Evolutionary conservation across 306 rosid genomes (phyloP).

Genomic region (Mimosa bimucronata): DNA sequence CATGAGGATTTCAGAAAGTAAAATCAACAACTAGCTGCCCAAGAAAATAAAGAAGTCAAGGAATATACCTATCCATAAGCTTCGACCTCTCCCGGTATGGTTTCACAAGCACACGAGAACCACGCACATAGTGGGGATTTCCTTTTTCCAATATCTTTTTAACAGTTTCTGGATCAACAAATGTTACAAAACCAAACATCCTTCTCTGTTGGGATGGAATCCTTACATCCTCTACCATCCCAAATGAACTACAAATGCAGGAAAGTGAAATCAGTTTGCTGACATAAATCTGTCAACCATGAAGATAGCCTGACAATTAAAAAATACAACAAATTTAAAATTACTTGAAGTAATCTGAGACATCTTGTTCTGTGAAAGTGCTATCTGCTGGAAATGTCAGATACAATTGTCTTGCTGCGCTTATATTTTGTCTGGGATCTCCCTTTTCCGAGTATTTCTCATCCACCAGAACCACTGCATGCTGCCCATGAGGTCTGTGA

Average conservation of each 20-base stretch:
- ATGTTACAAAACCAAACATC: slow-evolving; percentile 6
- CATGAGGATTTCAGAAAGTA: neutral
- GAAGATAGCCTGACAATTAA: neutral
- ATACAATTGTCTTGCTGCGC: neutral
- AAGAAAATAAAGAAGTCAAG: neutral
- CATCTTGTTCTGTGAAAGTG: slow-evolving; percentile 7
- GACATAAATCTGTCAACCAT: neutral
- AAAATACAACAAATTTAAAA: neutral
- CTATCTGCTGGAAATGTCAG: neutral
- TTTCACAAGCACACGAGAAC: neutral
- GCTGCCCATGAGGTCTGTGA: slow-evolving; percentile 4
- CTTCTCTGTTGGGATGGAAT: neutral
- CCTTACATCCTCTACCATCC: neutral
- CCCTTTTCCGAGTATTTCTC: neutral
- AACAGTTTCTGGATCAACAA: slow-evolving; percentile 5
- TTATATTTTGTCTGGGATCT: neutral
- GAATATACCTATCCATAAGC: neutral
- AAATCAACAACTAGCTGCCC: neutral
- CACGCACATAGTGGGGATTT: neutral
- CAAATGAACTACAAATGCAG: neutral
- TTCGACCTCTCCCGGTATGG: neutral
- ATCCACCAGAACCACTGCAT: neutral
- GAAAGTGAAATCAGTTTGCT: neutral
- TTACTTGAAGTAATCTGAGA: neutral
- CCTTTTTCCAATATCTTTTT: neutral